Evolutionary conservation across 805 yeast genomes (phyloP), one percentile per base, ranked within the genome.

Genomic region (Saccharomycopsis olivae): DNA sequence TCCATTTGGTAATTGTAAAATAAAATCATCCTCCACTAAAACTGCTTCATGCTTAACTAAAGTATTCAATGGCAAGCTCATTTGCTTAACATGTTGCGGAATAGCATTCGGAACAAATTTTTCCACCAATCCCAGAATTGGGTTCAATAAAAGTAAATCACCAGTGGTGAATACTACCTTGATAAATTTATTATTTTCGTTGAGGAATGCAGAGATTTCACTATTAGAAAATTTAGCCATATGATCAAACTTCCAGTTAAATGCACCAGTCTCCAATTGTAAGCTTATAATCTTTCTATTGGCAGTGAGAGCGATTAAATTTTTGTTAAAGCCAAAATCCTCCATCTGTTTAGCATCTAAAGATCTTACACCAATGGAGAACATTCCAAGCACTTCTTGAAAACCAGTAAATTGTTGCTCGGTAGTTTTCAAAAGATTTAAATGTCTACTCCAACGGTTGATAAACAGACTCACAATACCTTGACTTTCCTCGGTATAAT

Each of bases 261-360:
- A 27, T 13, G 54, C 48, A 15, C 72, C 71, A 37, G 64, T 55
- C 4, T 55, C 49, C 1, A 70, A 53, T 43, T 68, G 62, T 14
- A 72, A 51, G 1, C 71, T 73, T 8, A 65, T 54, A 1, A 77
- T 36, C 34, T 59, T 60, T 4, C 70, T 69, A 33, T 53, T 53
- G 10, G 52, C 49, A 0, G 73, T 64, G 2, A 67, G 60, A 1
- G 62, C 60, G 2, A 72, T 53, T 20, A 73, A 44, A 4, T 54
- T 52, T 42, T 73, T 72, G 5, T 56, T 51, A 25, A 68, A 62
- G 1, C 78, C 78, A 57, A 73, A 73, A 21, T 56, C 62, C 11
- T n/a, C n/a, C n/a, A n/a, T n/a, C 20, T 6, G 49, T 6, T 51
- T 55, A 10, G 41, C 32, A 2, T 8, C 10, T 10, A 23, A 23